Evolutionary conservation across 768 basidiomycete genomes (phyloP), one percentile per base, ranked within the genome.

Genomic region (Naganishia kalamii): DNA sequence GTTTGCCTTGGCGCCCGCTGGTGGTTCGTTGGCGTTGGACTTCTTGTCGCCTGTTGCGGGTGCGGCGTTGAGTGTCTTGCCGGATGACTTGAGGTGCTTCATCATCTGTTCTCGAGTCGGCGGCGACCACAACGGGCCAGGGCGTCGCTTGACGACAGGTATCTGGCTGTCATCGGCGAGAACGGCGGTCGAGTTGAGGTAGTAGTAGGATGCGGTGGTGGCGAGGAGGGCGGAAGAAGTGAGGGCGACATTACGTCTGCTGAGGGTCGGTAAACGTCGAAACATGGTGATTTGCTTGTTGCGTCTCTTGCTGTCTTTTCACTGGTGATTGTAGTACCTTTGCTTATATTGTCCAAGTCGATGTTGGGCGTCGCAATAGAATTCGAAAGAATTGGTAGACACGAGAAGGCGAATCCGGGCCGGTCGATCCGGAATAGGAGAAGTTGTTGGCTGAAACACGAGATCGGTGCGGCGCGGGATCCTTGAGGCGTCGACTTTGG

Each of bases 81-180:
- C 78, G 3, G 75, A 76, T 6, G 71, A 72, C 63, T 70, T 72
- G 63, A 79, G 71, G 65, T 78, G 72, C 21, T 72, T 72, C 21
- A 80, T 63, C 77, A 73, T 74, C 72, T 71, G 81, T 79, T 49
- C 66, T 52, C 77, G 71, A 35, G 77, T 71, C 21, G 78, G 79
- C 30, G 79, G 78, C 11, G 76, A 72, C 79, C 78, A 79, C 70
- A 80, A 70, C 62, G 79, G 78, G 11, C 74, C 75, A 11, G 79
- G 79, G 62, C 79, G 71, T n/a, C 74, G 70, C 41, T 73, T 68
- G 57, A 70, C 69, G 33, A 70, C 77, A 40, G 77, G 77, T 19
- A 73, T 67, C 48, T 74, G 40, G 30, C 30, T 46, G 40, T 49
- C 62, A 47, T 57, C 44, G n/a, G 54, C 62, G 46, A 30, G 46